Percentiles rank a stretch among this genome's conserved stretches.
Evolutionary conservation across 2,329 filamentous ascomycete species (phyloP).

Genomic region (Aspergillus japonicus): DNA sequence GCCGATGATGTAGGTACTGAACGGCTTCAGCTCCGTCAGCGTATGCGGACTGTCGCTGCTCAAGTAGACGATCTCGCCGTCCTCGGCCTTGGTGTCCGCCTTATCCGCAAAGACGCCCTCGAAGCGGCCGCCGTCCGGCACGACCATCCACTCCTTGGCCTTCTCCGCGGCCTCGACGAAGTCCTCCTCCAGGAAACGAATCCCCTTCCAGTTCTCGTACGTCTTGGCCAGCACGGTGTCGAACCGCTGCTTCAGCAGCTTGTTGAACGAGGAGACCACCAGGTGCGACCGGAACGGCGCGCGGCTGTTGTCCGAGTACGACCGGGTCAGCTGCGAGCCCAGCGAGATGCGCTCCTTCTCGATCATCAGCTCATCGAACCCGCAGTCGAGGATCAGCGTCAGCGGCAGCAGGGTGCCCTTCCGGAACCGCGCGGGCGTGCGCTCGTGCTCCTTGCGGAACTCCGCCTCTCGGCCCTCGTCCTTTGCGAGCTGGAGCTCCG

Average conservation of each 20-base stretch:
- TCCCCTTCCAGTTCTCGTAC: slow-evolving; percentile 76
- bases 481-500: slow-evolving; percentile 37
- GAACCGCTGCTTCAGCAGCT: slow-evolving; percentile 73
- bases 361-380: slow-evolving; percentile 86
- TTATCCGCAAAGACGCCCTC: slow-evolving; percentile 57
- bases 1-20: slow-evolving; percentile 89
- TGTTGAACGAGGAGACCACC: slow-evolving; percentile 72
- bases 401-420: slow-evolving; percentile 65
- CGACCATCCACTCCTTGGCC: slow-evolving; percentile 67
- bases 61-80: slow-evolving; percentile 76
- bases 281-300: slow-evolving; percentile 68
- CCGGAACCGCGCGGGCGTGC: slow-evolving; percentile 26
- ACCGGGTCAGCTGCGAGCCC: slow-evolving; percentile 77
- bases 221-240: slow-evolving; percentile 70
- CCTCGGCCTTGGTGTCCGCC: slow-evolving; percentile 32
- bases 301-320: slow-evolving; percentile 82
- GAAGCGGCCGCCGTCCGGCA: slow-evolving; percentile 55
- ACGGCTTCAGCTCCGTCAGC: slow-evolving; percentile 76
- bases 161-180: slow-evolving; percentile 68
- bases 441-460: slow-evolving; percentile 27
- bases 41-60: slow-evolving; percentile 88
- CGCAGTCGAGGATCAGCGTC: slow-evolving; percentile 82
- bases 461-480: slow-evolving; percentile 27
- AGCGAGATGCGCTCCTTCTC: slow-evolving; percentile 83
- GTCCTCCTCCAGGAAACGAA: slow-evolving; percentile 70